Percentiles rank a stretch among this genome's conserved stretches.
Evolutionary conservation across 176 grass and related monocot species (phyloP).

Genomic region (Thalia dealbata): DNA sequence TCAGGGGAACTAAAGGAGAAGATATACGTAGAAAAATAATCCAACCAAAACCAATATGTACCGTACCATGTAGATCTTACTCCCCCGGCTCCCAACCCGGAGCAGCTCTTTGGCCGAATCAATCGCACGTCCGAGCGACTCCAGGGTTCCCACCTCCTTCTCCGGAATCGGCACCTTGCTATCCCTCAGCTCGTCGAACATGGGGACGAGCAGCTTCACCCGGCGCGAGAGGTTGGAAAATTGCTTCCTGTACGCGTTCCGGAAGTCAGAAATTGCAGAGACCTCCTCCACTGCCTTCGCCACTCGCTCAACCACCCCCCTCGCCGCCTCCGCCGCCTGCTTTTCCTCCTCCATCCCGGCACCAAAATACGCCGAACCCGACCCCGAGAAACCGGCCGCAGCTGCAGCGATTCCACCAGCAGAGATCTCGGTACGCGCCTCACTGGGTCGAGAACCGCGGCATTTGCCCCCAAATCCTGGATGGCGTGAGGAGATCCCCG

Average conservation of each 20-base stretch:
- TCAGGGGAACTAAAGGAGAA: background rate
- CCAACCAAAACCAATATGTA: background rate
- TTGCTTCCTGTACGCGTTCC: conserved; percentile 59
- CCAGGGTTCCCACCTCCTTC: conserved; percentile 14
- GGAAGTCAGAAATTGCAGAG: conserved; percentile 32
- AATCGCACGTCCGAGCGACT: conserved; percentile 40
- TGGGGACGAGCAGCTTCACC: conserved; percentile 59
- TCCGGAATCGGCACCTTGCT: conserved; percentile 3
- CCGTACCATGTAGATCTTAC: conserved; percentile 75
- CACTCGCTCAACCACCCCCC: background rate
- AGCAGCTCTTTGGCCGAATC: conserved; percentile 43
- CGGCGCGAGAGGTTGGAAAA: conserved; percentile 60
- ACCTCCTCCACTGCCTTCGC: conserved; percentile 1
- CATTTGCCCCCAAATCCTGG: background rate
- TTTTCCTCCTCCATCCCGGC: background rate
- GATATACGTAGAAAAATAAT: background rate
- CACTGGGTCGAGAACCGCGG: background rate
- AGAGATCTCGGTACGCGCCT: background rate
- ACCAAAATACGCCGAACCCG: background rate
- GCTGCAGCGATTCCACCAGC: background rate
- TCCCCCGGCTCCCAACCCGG: conserved; percentile 42
- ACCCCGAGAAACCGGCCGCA: background rate
- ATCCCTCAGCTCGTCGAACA: conserved; percentile 71
- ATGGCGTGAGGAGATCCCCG: background rate
- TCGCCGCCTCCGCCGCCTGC: background rate